A percentile compares a stretch with the other conserved stretches of the same genome.
phyloP scores from a whole-genome alignment of 208 protist species.

The Vickermania ingenoplastis region DNA sequence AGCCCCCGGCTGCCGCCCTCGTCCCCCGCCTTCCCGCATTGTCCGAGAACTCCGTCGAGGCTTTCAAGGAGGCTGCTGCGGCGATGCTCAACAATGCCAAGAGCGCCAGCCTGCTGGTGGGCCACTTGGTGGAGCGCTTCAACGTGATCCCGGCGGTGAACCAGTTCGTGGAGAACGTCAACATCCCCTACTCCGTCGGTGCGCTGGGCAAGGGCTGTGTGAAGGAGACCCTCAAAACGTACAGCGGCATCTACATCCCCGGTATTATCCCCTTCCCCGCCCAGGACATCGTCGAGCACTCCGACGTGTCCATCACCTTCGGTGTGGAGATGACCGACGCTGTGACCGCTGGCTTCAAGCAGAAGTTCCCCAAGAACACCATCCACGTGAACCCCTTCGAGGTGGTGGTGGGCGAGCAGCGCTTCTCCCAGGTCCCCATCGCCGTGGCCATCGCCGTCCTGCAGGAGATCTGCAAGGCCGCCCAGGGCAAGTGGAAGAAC shows the following conservation, averaged over 20 bases:
- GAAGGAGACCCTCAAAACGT: constrained; percentile 31
- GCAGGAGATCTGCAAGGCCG: constrained; percentile 19
- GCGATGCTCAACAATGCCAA: constrained; percentile 9
- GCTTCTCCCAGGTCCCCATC: constrained; percentile 38
- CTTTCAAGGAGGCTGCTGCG: constrained; percentile 22
- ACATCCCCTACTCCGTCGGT: constrained; percentile 25
- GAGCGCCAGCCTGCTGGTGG: constrained; percentile 24
- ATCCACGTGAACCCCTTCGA: constrained; percentile 43
- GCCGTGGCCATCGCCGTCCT: constrained; percentile 22
- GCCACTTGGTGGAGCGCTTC: constrained; percentile 32
- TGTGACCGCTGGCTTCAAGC: constrained; percentile 21
- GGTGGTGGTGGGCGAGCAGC: constrained; percentile 20
- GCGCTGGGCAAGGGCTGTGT: constrained; percentile 34
- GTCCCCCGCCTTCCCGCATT: constrained; percentile 13
- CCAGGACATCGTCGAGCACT: constrained; percentile 22
- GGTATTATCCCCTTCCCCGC: constrained; percentile 12
- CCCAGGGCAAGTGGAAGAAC: constrained; percentile 38
- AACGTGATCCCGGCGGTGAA: constrained; percentile 12
- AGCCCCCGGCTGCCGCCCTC: constrained; percentile 24
- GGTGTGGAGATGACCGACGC: constrained; percentile 29
- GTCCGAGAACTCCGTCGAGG: constrained; percentile 12
- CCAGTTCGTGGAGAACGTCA: constrained; percentile 22
- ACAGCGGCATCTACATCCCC: constrained; percentile 35
- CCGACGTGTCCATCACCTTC: constrained; percentile 33
- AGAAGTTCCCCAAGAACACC: constrained; percentile 29